Evolutionary conservation across 331 rosid genomes (phyloP).

Genomic region (Dryas integrifolia): DNA sequence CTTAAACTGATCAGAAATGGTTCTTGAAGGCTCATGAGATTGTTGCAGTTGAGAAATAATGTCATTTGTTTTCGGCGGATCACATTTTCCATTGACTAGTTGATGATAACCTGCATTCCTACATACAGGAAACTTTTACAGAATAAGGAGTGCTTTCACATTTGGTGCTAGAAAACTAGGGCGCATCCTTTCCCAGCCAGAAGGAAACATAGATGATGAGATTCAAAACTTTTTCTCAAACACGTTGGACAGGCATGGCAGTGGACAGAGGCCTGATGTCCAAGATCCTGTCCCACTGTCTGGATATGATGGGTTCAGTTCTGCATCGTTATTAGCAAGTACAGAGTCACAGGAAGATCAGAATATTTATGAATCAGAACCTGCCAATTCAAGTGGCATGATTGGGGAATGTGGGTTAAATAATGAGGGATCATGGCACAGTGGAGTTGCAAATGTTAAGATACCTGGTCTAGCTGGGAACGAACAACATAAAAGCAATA

Average conservation of each 20-base stretch:
- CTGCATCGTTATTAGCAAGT: slow-evolving; percentile 10
- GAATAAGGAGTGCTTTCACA: slow-evolving; percentile 65
- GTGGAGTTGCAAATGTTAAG: slow-evolving; percentile 21
- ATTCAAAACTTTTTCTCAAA: slow-evolving; percentile 53
- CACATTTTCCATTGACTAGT: neutral
- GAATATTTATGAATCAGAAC: slow-evolving; percentile 13
- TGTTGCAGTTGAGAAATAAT: neutral
- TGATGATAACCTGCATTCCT: neutral
- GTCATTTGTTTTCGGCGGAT: neutral
- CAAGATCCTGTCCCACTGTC: slow-evolving; percentile 46
- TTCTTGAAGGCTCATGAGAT: neutral
- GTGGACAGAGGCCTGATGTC: slow-evolving; percentile 76
- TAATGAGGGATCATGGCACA: slow-evolving; percentile 16
- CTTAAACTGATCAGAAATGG: neutral
- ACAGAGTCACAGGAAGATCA: slow-evolving; percentile 34
- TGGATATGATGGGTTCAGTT: slow-evolving; percentile 20
- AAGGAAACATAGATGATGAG: slow-evolving; percentile 55
- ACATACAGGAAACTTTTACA: slow-evolving; percentile 64
- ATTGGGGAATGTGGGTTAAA: slow-evolving; percentile 23
- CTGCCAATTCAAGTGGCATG: slow-evolving; percentile 14
- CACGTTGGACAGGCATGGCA: slow-evolving; percentile 81
- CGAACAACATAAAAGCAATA: slow-evolving; percentile 14
- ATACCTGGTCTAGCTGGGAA: slow-evolving; percentile 16
- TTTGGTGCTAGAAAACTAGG: slow-evolving; percentile 65
- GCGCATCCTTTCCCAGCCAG: slow-evolving; percentile 54